Conservation (phyloP, 2,329 filamentous ascomycete genomes). For the Trichoderma oligosporum region DNA sequence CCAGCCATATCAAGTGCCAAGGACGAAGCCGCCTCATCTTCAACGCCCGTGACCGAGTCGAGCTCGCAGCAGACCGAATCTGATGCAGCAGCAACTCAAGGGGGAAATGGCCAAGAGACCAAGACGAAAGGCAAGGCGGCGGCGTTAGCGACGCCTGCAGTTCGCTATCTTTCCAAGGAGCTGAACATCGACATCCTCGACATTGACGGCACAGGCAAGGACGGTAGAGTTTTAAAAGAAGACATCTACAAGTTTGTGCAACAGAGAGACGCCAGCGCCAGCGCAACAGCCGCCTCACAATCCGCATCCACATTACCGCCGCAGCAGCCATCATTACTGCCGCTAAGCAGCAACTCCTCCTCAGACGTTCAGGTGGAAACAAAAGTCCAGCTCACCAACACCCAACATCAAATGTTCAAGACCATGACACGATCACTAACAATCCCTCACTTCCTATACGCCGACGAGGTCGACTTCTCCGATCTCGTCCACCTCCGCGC, state of each 20-base stretch:
- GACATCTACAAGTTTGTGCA: conserved; percentile 75
- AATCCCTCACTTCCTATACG: conserved; percentile 95
- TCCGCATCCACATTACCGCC: conserved; percentile 7
- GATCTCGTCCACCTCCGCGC: conserved; percentile 67
- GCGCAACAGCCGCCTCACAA: conserved; percentile 23
- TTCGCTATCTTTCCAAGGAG: conserved; percentile 82
- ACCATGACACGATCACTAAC: conserved; percentile 86
- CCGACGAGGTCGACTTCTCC: conserved; percentile 82
- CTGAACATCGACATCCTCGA: conserved; percentile 72
- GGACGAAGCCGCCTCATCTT: conserved; percentile 28
- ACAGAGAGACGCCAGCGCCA: conserved; percentile 41
- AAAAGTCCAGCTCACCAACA: conserved; percentile 64
- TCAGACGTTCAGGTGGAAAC: conserved; percentile 70
- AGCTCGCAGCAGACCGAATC: conserved; percentile 6
- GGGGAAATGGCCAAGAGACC: neutral
- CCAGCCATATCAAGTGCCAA: conserved; percentile 32
- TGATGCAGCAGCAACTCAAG: neutral
- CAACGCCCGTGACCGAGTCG: conserved; percentile 23
- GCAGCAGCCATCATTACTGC: neutral
- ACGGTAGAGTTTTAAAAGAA: conserved; percentile 88
- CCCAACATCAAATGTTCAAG: conserved; percentile 95
- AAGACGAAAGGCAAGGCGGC: conserved; percentile 60
- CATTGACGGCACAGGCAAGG: conserved; percentile 79
- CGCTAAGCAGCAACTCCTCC: conserved; percentile 25
- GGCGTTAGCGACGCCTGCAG: conserved; percentile 82